Evolutionary conservation across 163 green algal genomes (phyloP).

Genomic region (Scenedesmus sp.): DNA sequence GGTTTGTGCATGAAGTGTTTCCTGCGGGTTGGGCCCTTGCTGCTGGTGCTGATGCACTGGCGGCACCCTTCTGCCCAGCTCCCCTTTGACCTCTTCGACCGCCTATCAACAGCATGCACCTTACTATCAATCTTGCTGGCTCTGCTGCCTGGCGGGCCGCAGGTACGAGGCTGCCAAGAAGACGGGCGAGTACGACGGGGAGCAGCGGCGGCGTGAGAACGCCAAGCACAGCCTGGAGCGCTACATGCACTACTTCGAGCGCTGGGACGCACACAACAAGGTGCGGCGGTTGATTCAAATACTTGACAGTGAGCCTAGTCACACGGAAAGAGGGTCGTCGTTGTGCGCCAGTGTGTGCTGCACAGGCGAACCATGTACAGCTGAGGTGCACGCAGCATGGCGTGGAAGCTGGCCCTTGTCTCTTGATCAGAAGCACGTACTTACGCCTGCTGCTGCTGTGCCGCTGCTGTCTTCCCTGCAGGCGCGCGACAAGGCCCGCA

Average conservation of each 20-base stretch:
- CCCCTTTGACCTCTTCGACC: too few species aligned
- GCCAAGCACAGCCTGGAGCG: conserved; percentile 91
- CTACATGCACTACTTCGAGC: conserved; percentile 99
- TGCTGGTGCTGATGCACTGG: too few species aligned
- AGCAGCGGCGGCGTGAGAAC: conserved; percentile 83
- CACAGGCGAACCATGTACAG: not conserved
- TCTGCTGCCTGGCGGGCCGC: not conserved
- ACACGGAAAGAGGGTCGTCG: too few species aligned
- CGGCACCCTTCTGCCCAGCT: too few species aligned
- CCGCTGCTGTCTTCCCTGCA: not conserved
- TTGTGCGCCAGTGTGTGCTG: too few species aligned
- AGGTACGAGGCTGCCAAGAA: conserved; percentile 84
- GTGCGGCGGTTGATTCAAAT: conserved; percentile 57
- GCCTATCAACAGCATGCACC: too few species aligned
- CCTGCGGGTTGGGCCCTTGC: too few species aligned
- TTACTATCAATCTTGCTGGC: too few species aligned
- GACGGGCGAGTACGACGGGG: conserved; percentile 89
- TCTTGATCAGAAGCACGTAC: too few species aligned
- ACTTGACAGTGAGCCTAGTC: too few species aligned
- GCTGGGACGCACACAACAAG: conserved; percentile 93
- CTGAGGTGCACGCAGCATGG: not conserved
- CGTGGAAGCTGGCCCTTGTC: not conserved
- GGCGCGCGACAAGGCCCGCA: conserved; percentile 18
- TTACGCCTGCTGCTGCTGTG: not conserved
- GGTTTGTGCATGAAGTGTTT: too few species aligned